These are phyloP conservation scores for Sporopachydermia lactativora DNA, from an alignment of 805 yeast species.

Conservation along the genomic window DNA sequence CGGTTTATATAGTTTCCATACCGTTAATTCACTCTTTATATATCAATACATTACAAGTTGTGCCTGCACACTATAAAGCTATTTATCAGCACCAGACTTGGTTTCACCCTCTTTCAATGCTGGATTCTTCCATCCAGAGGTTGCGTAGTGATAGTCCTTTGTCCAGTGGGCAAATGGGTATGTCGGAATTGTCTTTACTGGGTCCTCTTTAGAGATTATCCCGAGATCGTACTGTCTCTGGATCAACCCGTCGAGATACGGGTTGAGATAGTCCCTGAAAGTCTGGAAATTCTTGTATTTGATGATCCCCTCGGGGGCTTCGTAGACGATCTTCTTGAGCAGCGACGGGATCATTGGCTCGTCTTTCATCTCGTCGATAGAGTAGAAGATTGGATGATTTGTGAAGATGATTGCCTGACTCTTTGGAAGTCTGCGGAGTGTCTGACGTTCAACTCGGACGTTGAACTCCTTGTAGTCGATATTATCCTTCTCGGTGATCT, in stretches of 20 bases:
- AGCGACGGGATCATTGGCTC: conserved; percentile 60
- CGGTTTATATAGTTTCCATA: neutral
- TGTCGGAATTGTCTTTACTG: conserved; percentile 40
- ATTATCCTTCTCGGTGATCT: conserved; percentile 21
- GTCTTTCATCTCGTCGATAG: conserved; percentile 65
- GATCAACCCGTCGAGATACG: conserved; percentile 42
- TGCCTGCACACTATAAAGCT: no score
- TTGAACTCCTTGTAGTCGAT: conserved; percentile 38
- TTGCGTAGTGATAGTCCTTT: conserved; percentile 21
- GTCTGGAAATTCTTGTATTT: conserved; percentile 48
- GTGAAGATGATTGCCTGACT: conserved; percentile 55
- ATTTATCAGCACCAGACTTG: neutral
- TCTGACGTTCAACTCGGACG: conserved; percentile 62
- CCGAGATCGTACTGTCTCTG: conserved; percentile 45
- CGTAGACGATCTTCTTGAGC: conserved; percentile 44
- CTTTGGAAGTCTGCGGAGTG: conserved; percentile 52
- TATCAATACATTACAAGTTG: neutral
- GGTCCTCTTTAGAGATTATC: conserved; percentile 38
- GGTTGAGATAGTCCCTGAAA: conserved; percentile 44
- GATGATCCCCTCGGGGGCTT: conserved; percentile 51
- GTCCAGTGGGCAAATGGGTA: conserved; percentile 53
- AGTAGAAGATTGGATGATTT: conserved; percentile 62
- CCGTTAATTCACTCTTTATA: neutral
- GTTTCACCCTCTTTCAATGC: conserved; percentile 2
- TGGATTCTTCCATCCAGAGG: conserved; percentile 30